Evolutionary conservation across 108 stramenopile species (phyloP).

Genomic region (Cylindrotheca closterium): DNA sequence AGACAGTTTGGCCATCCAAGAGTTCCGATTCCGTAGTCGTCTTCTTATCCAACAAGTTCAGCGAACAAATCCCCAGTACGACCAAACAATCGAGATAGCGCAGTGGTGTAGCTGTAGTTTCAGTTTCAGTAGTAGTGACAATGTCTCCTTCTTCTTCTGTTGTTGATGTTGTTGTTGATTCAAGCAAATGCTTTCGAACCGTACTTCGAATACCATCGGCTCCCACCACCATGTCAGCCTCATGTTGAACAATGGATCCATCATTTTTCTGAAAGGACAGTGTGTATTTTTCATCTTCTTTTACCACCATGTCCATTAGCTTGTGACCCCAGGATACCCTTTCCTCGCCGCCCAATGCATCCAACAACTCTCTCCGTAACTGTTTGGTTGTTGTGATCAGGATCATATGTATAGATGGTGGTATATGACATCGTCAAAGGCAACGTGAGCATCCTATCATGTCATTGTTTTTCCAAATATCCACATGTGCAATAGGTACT

Average conservation of each 20-base stretch:
- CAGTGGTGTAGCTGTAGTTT: conserved; percentile 42
- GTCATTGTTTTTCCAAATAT: too few species aligned
- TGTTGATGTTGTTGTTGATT: conserved; percentile 20
- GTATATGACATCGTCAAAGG: too few species aligned
- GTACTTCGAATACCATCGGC: conserved; percentile 88
- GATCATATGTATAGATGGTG: too few species aligned
- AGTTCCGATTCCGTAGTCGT: conserved; percentile 4
- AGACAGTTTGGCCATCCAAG: conserved; percentile 80
- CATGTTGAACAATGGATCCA: conserved; percentile 15
- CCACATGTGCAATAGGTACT: too few species aligned
- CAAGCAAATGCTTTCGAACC: conserved; percentile 53
- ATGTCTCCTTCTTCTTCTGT: not conserved
- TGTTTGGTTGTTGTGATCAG: too few species aligned
- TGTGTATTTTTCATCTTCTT: not conserved
- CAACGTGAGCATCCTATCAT: too few species aligned
- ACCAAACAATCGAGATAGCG: conserved; percentile 82
- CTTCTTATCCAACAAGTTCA: conserved; percentile 2
- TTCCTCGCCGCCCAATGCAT: conserved; percentile 36
- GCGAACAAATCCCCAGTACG: conserved; percentile 72
- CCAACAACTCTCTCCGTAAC: conserved; percentile 56
- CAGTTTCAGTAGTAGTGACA: conserved; percentile 1
- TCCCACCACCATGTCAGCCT: conserved; percentile 80
- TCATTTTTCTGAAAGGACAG: conserved; percentile 7
- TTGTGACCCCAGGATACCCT: conserved; percentile 52
- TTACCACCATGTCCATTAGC: conserved; percentile 34